Conservation (phyloP, 805 yeast genomes). For the Scheffersomyces amazonensis region DNA sequence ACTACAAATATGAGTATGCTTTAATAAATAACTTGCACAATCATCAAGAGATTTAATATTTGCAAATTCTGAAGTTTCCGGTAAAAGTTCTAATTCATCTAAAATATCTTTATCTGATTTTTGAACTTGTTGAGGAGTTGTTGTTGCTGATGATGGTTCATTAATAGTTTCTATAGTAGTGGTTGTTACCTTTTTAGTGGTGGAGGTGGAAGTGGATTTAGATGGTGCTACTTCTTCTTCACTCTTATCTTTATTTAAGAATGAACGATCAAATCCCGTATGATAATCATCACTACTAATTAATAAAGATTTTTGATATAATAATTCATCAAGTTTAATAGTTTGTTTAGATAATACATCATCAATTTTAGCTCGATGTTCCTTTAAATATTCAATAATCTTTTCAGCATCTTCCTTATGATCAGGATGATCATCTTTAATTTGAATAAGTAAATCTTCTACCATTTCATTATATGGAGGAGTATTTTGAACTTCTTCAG, state of each 20-base stretch:
- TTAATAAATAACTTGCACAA: constrained; percentile 50
- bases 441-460: constrained; percentile 80
- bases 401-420: constrained; percentile 36
- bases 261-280: constrained; percentile 87
- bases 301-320: constrained; percentile 67
- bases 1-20: constrained; percentile 66
- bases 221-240: constrained; percentile 10
- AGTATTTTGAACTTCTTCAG: constrained; percentile 37
- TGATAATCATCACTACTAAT: constrained; percentile 89
- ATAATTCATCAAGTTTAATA: constrained; percentile 62
- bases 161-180: constrained; percentile 3
- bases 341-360: constrained; percentile 62
- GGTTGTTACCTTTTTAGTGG: constrained; percentile 19
- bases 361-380: constrained; percentile 70
- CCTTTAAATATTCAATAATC: constrained; percentile 39
- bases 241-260: constrained; percentile 58
- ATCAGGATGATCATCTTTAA: constrained; percentile 58
- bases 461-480: constrained; percentile 89
- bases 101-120: constrained; percentile 23
- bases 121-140: constrained; percentile 1
- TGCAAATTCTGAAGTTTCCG: constrained; percentile 67
- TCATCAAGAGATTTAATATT: constrained; percentile 49
- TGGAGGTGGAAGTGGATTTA: constrained; percentile 3
- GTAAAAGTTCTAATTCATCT: constrained; percentile 54
- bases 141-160: constrained; percentile 3